Percentiles rank a stretch among this genome's conserved stretches.
phyloP scores from a whole-genome alignment of 176 grass and related monocot genomes.

The Alloteropsis semialata region DNA sequence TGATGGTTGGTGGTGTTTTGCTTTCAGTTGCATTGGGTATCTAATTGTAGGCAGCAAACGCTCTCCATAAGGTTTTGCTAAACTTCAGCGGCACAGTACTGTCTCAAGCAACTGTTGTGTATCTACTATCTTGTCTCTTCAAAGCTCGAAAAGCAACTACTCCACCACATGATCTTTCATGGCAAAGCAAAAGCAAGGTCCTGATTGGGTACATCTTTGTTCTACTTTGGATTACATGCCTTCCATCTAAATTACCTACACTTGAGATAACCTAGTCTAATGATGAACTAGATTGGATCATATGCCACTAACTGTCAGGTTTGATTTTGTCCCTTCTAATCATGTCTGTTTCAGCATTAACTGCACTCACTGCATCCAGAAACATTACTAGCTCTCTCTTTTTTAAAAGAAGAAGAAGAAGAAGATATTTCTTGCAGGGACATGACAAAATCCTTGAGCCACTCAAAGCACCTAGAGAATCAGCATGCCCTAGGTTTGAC shows the following conservation, averaged over 20 bases:
- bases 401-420: not conserved
- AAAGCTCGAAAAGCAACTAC: constrained; percentile 9
- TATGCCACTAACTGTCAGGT: not conserved
- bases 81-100: constrained; percentile 12
- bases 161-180: not conserved
- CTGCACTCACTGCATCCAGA: constrained; percentile 1
- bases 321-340: constrained; percentile 21
- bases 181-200: not conserved
- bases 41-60: constrained; percentile 35
- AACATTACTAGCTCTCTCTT: constrained; percentile 2
- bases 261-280: not conserved
- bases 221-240: constrained; percentile 8
- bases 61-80: not conserved
- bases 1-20: constrained; percentile 23
- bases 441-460: constrained; percentile 48
- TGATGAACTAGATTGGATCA: not conserved
- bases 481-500: constrained; percentile 41
- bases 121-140: not conserved
- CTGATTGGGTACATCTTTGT: not conserved
- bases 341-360: constrained; percentile 14
- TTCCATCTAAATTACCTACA: not conserved
- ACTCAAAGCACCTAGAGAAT: constrained; percentile 39
- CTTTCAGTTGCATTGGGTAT: constrained; percentile 43
- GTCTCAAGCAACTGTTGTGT: not conserved
- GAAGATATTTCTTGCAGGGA: constrained; percentile 7